Conservation (phyloP, 176 grass and related monocot genomes). For the Oryza glumipatula region DNA sequence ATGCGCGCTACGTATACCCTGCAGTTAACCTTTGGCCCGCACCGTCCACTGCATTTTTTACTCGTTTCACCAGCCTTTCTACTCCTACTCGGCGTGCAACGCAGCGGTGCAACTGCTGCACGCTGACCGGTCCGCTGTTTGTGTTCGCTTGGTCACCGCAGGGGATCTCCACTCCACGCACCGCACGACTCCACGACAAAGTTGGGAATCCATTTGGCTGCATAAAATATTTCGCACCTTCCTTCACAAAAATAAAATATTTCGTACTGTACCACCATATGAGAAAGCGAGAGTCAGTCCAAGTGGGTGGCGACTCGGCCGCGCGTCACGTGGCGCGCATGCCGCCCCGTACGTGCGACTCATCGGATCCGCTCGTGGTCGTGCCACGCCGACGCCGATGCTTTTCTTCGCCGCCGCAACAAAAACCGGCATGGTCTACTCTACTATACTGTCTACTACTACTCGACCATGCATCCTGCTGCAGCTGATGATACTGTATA, state of each 20-base stretch:
- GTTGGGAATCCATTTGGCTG: background rate
- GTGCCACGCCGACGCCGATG: too few relatives aligned
- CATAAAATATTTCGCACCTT: background rate
- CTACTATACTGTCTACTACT: background rate
- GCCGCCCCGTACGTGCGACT: constrained; percentile 20
- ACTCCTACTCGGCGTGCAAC: background rate
- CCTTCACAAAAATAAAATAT: background rate
- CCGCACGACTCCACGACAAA: constrained; percentile 6
- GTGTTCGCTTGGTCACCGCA: background rate
- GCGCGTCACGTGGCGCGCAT: constrained; percentile 40
- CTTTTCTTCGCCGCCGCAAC: background rate
- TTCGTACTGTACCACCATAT: too few relatives aligned
- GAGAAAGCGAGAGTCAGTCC: background rate
- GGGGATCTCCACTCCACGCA: too few relatives aligned
- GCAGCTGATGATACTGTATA: background rate
- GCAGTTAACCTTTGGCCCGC: background rate
- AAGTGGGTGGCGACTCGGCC: background rate
- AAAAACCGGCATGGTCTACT: background rate
- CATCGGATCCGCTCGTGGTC: background rate
- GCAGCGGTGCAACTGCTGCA: background rate
- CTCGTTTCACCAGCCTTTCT: background rate
- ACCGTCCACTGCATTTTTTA: background rate
- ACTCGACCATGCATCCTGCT: background rate
- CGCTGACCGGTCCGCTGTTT: background rate
- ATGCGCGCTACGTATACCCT: background rate